Base-by-base conservation (phyloP, 2,329 filamentous ascomycete genomes). In the Ophiostoma quercus region DNA sequence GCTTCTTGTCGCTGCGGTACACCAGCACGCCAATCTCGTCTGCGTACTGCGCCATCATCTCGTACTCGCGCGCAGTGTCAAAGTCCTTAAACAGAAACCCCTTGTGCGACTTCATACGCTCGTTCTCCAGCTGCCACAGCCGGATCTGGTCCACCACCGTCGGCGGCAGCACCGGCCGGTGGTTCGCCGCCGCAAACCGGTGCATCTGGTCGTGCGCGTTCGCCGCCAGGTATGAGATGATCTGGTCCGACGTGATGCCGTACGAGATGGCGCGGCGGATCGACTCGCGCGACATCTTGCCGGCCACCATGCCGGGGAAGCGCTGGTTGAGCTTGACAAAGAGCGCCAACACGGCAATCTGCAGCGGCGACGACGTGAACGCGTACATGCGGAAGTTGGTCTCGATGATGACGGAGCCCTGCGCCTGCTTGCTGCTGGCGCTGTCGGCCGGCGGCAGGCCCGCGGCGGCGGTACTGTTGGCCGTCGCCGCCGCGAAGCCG, bases 301-400 rank as follows among this genome's bases (percentile, higher is more conserved):
- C 95, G 0, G 93, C 92, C 16, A 98, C 91, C 80, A 99, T 91
- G 80, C 97, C 96, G 0, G 92, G 91, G 81, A 96, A 98, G 73
- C 95, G 92, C 79, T 94, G 93, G 75, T 90, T 90, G 69, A 99
- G 88, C 71, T 90, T 90, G 67, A 90, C 87, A 81, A 99, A 99
- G 73, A 99, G 90, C 54, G 90, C 89, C 65, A 99, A 88, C 71
- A 99, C 92, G 69, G 93, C 92, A 73, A 98, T 99, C 79, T 97
- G 94, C 0, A 99, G 87, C 0, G 94, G 92, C 0, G 93, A 97
- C 43, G 91, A 90, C 7, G 96, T 98, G 82, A 99, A 99, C 41
- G 95, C 95, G 81, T 99, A 99, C 74, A 99, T 82, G 34, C 95
- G 91, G 82, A 97, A 98, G 81, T 99, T 99, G 9, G 95, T 99